A percentile compares a stretch with the other conserved stretches of the same genome.
Evolutionary conservation across 2,329 filamentous ascomycete genomes (phyloP).

Genomic region (Fonsecaea pedrosoi): DNA sequence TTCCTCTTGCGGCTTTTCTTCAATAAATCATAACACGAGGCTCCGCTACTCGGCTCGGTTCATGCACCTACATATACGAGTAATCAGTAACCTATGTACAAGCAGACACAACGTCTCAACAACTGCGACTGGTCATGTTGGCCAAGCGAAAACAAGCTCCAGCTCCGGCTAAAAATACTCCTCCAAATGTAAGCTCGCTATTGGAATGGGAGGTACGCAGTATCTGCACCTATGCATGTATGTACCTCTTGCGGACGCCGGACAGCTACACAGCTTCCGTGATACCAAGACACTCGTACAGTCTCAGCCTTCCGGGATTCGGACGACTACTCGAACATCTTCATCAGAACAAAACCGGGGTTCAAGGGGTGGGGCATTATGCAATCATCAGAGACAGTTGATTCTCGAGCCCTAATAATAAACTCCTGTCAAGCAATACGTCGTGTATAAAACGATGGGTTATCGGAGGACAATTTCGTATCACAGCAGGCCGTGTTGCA

Average conservation of each 20-base stretch:
- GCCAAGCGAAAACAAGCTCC: neutral
- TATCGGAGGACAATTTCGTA: slow-evolving; percentile 18
- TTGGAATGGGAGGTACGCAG: neutral
- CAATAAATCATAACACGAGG: no score
- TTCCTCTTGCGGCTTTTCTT: neutral
- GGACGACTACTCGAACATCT: neutral
- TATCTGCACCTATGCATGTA: neutral
- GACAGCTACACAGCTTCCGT: neutral
- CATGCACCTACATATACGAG: no score
- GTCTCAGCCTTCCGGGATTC: neutral
- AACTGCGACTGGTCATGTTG: no score
- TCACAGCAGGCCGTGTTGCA: slow-evolving; percentile 3
- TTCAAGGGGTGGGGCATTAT: neutral
- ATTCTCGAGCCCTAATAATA: neutral
- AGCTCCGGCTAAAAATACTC: neutral
- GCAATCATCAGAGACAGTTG: neutral
- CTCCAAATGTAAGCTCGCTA: neutral
- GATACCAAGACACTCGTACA: neutral
- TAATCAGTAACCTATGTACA: no score
- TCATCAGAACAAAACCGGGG: neutral
- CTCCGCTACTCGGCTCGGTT: no score
- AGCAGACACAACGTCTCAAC: no score
- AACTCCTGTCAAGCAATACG: slow-evolving; percentile 18
- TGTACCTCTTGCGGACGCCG: neutral
- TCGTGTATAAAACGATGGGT: slow-evolving; percentile 8